Evolutionary conservation across 257 asterid genomes (phyloP), one percentile per base, ranked within the genome.

Genomic region (Fraxinus quadrangulata): DNA sequence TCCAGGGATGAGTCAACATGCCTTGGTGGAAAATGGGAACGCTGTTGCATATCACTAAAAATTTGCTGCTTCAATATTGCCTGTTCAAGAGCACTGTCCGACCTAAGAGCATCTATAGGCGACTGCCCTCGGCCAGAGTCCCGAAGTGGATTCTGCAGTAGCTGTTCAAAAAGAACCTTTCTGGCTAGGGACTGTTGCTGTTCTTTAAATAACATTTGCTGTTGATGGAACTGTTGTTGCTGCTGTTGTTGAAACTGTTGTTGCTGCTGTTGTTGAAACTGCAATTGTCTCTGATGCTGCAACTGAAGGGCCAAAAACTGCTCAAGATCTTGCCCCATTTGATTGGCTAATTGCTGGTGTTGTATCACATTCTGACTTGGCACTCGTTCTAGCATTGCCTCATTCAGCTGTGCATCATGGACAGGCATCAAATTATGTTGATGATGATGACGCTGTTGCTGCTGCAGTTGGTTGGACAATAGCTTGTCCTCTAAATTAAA

Each of bases 101-200:
- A 74, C 85, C 97, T 86, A 77, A 85, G 85, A 78, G 94, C 86
- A 88, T 93, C 98, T 63, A 85, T 72, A 70, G 81, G 94, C 19
- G 92, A 79, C 79, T 93, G 97, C 3, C 89, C 91, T 66, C 79
- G 97, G 67, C 88, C 87, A 75, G 96, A 63, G 71, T 93, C 98
- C 36, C 84, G 92, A 88, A 87, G 85, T 79, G 89, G 97, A 79
- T 77, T 88, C 88, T 92, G 97, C 81, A 93, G 77, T 78, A 96
- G 79, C 83, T 91, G 98, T 84, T 96, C 98, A 74, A 88, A 87
- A 73, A 88, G 90, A 79, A 87, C 75, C 81, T 93, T 96, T 68
- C 89, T 86, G 76, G 96, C 92, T 70, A 90, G 97, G 75, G 97
- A 87, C 85, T 90, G 90, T 45, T 94, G 96, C 72, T 92, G 97